Percentiles rank a stretch among this genome's conserved stretches.
Evolutionary conservation across 2,329 filamentous ascomycete genomes (phyloP).

Genomic region (Nigrospora sphaerica): DNA sequence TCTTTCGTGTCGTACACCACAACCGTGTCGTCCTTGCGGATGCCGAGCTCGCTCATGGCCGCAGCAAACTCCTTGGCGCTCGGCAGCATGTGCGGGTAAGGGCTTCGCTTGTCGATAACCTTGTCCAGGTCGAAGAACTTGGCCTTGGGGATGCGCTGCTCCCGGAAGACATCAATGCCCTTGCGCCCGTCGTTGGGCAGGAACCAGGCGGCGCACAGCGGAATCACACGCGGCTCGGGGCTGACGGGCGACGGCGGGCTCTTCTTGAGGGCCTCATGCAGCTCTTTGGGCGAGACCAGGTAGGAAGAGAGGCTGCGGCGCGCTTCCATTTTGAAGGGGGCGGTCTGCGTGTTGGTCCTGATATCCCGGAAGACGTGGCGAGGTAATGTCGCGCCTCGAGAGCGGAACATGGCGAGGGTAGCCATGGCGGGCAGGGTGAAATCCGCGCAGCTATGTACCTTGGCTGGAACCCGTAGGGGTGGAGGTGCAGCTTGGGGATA

Average conservation of each 20-base stretch:
- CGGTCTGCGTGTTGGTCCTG: not conserved
- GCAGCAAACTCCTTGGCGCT: slow-evolving; percentile 71
- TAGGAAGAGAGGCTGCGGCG: slow-evolving; percentile 66
- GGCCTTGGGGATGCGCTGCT: slow-evolving; percentile 78
- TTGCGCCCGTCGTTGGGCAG: slow-evolving; percentile 84
- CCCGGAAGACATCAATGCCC: slow-evolving; percentile 73
- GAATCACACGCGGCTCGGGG: slow-evolving; percentile 75
- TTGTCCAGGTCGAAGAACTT: slow-evolving; percentile 96
- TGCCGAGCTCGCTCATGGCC: slow-evolving; percentile 84
- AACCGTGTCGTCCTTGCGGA: slow-evolving; percentile 78
- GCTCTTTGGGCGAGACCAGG: slow-evolving; percentile 77
- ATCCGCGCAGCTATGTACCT: not conserved
- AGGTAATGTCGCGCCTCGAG: slow-evolving; percentile 29
- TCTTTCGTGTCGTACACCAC: slow-evolving; percentile 94
- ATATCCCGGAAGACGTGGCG: slow-evolving; percentile 20
- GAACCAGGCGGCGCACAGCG: slow-evolving; percentile 92
- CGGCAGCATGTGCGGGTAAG: slow-evolving; percentile 96
- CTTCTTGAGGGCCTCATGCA: slow-evolving; percentile 73
- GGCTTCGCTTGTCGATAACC: slow-evolving; percentile 78
- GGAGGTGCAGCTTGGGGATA: too few relatives aligned
- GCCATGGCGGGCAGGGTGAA: slow-evolving; percentile 28
- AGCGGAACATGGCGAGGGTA: slow-evolving; percentile 33
- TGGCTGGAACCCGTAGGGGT: too few relatives aligned
- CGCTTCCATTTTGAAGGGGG: slow-evolving; percentile 25
- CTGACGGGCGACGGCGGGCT: slow-evolving; percentile 75